Base-by-base conservation (phyloP, 192 early-diverging fungal species). In the Podila minutissima region DNA sequence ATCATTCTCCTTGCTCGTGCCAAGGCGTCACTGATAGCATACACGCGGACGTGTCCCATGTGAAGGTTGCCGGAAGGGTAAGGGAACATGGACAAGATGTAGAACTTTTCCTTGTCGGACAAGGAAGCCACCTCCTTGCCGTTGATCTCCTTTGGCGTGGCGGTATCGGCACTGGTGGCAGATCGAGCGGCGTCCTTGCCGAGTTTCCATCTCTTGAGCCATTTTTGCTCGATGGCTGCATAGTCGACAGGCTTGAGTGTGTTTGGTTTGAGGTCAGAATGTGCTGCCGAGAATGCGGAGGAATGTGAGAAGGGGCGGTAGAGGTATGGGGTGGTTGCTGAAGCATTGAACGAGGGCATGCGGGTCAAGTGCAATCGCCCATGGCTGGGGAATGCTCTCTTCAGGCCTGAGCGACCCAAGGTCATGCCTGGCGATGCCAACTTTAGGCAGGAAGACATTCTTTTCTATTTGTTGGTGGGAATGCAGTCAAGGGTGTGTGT, bases 21-120 rank as follows among this genome's bases (percentile, higher is more conserved):
- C 11, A 99, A 65, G 17, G 92, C 91, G 70, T 99, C 96, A 70
- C 92, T 90, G 65, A 99, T 96, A 3, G 97, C 93, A 83, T 99
- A 99, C 3, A 99, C 96, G n/a, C 97, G 89, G 13, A 97, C 91
- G 78, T 99, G 97, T 11, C 97, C 97, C 95, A 99, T 94, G 74
- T 99, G 97, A 37, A 99, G 88, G 48, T 85, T 83, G 1, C 97
- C 97, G 7, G 93, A 95, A 10, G 97, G 97, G 76, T 99, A 99
- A 29, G 97, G 97, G 69, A 97, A 99, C 97, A 99, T 99, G 64
- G 91, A 87, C 24, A 99, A 86, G 17, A 97, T 84, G 72, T 99
- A 99, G 75, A 90, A 93, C 53, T 89, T 88, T 55, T 91, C 72
- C 26, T 46, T 62, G 9, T 83, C 86, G 4, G 53, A 46, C 41